phyloP scores from a whole-genome alignment of 192 early-diverging fungal species.

The Entophlyctis luteolus region DNA sequence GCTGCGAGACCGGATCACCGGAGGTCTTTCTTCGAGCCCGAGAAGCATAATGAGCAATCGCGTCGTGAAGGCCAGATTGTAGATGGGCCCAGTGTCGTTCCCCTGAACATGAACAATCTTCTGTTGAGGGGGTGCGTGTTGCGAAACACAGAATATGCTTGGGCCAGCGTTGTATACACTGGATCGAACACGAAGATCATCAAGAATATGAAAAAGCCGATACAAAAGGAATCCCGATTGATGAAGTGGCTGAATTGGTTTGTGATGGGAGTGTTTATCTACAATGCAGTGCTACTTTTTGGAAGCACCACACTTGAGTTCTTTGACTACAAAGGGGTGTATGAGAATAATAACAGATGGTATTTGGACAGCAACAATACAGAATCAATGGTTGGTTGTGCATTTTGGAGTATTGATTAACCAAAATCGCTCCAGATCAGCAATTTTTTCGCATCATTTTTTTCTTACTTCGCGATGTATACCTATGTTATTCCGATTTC shows the following conservation, averaged over 20 bases:
- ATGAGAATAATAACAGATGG: constrained; percentile 24
- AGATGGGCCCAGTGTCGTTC: constrained; percentile 15
- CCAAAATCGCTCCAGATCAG: not conserved
- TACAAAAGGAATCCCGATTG: constrained; percentile 69
- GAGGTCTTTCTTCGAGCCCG: not conserved
- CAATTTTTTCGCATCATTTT: constrained; percentile 32
- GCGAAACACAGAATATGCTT: constrained; percentile 48
- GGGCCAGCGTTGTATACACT: constrained; percentile 52
- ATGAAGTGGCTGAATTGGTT: constrained; percentile 75
- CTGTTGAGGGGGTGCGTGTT: constrained; percentile 75
- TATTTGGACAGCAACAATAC: constrained; percentile 21
- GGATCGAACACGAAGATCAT: constrained; percentile 58
- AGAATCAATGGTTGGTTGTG: constrained; percentile 7
- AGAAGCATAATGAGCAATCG: constrained; percentile 6
- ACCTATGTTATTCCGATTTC: constrained; percentile 74
- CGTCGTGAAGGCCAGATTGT: constrained; percentile 8
- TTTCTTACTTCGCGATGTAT: constrained; percentile 54
- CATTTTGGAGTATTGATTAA: not conserved
- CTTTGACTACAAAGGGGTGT: constrained; percentile 23
- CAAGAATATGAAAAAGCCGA: constrained; percentile 44
- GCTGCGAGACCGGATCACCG: constrained; percentile 3
- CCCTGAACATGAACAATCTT: constrained; percentile 61
- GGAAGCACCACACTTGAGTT: constrained; percentile 32
- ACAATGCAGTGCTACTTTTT: constrained; percentile 41
- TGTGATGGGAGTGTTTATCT: constrained; percentile 52